phyloP scores from a whole-genome alignment of 768 basidiomycete species.

The Boletus sp. region DNA sequence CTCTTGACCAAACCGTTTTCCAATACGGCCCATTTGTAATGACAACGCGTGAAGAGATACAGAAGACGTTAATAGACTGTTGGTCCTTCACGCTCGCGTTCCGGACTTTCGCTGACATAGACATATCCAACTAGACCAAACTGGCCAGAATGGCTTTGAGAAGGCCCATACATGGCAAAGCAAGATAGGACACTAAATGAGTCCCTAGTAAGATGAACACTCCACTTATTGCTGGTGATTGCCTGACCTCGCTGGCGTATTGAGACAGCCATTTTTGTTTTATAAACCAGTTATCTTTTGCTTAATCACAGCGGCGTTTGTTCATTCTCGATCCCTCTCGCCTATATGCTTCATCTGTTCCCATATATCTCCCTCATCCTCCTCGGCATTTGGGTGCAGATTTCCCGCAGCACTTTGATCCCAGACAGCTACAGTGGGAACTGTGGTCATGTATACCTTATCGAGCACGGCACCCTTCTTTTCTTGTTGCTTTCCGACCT shows the following conservation, averaged over 20 bases:
- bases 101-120: slow-evolving; percentile 2
- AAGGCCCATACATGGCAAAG: slow-evolving; percentile 85
- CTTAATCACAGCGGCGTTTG: not conserved
- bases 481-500: slow-evolving; percentile 49
- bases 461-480: slow-evolving; percentile 58
- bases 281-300: too few relatives aligned
- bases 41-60: slow-evolving; percentile 76
- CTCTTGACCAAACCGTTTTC: slow-evolving; percentile 82
- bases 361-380: slow-evolving; percentile 66
- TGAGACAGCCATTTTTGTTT: not conserved
- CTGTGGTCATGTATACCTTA: slow-evolving; percentile 59
- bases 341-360: slow-evolving; percentile 55
- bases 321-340: slow-evolving; percentile 34
- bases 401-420: slow-evolving; percentile 38
- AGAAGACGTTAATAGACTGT: slow-evolving; percentile 82
- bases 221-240: not conserved
- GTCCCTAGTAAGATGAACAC: not conserved
- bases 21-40: slow-evolving; percentile 90
- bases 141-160: slow-evolving; percentile 85
- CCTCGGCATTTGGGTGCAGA: slow-evolving; percentile 11
- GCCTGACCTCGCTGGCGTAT: not conserved
- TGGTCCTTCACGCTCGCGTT: not conserved
- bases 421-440: slow-evolving; percentile 64
- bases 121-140: slow-evolving; percentile 49
- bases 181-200: slow-evolving; percentile 52